Evolutionary conservation across 2,329 filamentous ascomycete genomes (phyloP), one percentile per base, ranked within the genome.

Genomic region (Fonsecaea erecta): DNA sequence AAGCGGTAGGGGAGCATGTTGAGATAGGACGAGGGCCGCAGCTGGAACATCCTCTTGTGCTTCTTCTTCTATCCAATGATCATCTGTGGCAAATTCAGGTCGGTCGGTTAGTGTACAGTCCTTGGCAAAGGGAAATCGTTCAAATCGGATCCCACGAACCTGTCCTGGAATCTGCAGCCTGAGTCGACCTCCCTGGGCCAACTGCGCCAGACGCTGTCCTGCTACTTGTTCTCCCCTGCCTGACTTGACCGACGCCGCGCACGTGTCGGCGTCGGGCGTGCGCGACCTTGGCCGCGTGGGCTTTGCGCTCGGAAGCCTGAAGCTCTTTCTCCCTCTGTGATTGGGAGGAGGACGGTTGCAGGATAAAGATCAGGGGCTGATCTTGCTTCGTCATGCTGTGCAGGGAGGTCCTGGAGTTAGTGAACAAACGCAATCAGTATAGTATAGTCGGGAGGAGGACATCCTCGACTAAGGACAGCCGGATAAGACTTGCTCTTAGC

Each of bases 281-380:
- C 14, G 43, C 18, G 21, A 48, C 43, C 9, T 24, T 48, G 6
- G 43, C 43, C 11, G 43, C 43, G 8, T 48, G 43, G 18, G 43
- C 43, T 48, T 48, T 48, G 43, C 43, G 43, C 21, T 48, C 43
- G 6, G 43, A 9, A 12, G 9, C 43, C 21, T 48, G 43, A 48
- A 48, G 43, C 43, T 48, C 43, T 12, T 48, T 48, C 21, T 48
- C 43, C 12, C 9, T 48, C 43, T 48, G 43, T 48, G 43, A 48
- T 48, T 48, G 43, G 43, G 43, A 24, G 21, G 43, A 48, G 18
- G 43, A 24, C 24, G 43, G 11, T 24, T 48, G 43, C 43, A 48
- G 43, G 43, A 48, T 8, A 48, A 48, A 48, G 43, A 48, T 24
- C 43, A 48, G 2, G 21, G 43, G 43, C 18, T 21, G 18, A 21